Evolutionary conservation across 2,329 filamentous ascomycete genomes (phyloP).

Genomic region (Penicillium sp.): DNA sequence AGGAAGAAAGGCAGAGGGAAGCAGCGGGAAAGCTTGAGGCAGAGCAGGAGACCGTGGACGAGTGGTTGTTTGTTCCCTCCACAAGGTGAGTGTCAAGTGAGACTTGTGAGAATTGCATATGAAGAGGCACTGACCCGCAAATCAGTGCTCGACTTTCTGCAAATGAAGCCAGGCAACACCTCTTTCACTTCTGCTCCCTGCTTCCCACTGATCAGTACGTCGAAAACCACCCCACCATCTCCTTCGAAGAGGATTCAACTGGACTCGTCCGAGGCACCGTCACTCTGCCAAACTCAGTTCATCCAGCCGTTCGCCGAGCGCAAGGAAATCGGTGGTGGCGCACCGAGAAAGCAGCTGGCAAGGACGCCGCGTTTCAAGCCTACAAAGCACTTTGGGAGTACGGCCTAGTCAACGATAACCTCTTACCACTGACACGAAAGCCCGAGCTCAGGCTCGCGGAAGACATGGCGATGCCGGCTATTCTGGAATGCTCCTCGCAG

Average conservation of each 20-base stretch:
- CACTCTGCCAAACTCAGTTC: slow-evolving; percentile 69
- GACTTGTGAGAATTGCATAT: slow-evolving; percentile 7
- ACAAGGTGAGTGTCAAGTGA: slow-evolving; percentile 24
- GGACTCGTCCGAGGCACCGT: slow-evolving; percentile 58
- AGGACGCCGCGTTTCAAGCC: slow-evolving; percentile 81
- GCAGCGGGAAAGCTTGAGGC: slow-evolving; percentile 55
- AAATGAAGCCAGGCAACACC: slow-evolving; percentile 71
- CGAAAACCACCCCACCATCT: slow-evolving; percentile 69
- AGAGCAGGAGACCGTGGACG: slow-evolving; percentile 40
- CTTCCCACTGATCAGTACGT: slow-evolving; percentile 61
- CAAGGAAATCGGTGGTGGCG: slow-evolving; percentile 61
- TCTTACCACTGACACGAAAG: slow-evolving; percentile 62
- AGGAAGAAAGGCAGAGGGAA: slow-evolving; percentile 59
- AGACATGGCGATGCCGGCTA: slow-evolving; percentile 19
- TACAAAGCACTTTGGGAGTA: slow-evolving; percentile 70
- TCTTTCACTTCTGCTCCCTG: slow-evolving; percentile 77
- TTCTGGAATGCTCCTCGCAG: slow-evolving; percentile 29
- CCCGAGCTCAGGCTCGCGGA: slow-evolving; percentile 21
- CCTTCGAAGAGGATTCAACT: slow-evolving; percentile 24
- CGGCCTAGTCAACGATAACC: slow-evolving; percentile 73
- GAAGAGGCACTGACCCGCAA: neutral
- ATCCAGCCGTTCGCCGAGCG: slow-evolving; percentile 60
- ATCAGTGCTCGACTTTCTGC: slow-evolving; percentile 68
- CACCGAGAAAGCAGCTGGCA: slow-evolving; percentile 71
- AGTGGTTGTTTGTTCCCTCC: slow-evolving; percentile 44